phyloP scores from a whole-genome alignment of 441 rosid genomes.

The Adansonia gregorii region DNA sequence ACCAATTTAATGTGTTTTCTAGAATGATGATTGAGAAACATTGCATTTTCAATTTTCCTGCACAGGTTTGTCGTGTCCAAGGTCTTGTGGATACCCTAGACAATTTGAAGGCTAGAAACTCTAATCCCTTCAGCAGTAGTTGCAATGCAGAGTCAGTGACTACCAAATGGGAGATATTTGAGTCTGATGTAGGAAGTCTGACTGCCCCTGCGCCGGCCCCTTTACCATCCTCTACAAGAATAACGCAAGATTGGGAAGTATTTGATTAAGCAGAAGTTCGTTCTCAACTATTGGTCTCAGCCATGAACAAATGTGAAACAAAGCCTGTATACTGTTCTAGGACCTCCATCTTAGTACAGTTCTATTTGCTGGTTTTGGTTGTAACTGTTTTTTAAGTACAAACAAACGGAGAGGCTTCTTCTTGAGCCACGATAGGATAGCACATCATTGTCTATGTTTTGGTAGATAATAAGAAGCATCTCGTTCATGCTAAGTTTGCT shows the following conservation, averaged over 20 bases:
- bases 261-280: slow-evolving; percentile 40
- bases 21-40: neutral
- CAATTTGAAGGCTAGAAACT: slow-evolving; percentile 49
- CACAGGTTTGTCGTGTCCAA: slow-evolving; percentile 53
- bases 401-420: neutral
- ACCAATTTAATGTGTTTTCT: neutral
- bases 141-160: slow-evolving; percentile 40
- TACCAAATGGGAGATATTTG: slow-evolving; percentile 46
- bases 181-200: slow-evolving; percentile 47
- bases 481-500: too few relatives aligned
- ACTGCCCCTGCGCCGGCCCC: slow-evolving; percentile 35
- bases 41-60: slow-evolving; percentile 10
- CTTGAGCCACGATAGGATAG: neutral
- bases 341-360: neutral
- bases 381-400: neutral
- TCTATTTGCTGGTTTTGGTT: neutral
- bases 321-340: neutral
- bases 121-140: slow-evolving; percentile 36
- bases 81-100: slow-evolving; percentile 51
- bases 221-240: slow-evolving; percentile 41
- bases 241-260: slow-evolving; percentile 55
- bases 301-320: neutral
- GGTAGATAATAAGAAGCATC: neutral
- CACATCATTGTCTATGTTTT: neutral
- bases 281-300: neutral